Conservation (phyloP, 106 monocot genomes). For the Apostasia shenzhenica region DNA sequence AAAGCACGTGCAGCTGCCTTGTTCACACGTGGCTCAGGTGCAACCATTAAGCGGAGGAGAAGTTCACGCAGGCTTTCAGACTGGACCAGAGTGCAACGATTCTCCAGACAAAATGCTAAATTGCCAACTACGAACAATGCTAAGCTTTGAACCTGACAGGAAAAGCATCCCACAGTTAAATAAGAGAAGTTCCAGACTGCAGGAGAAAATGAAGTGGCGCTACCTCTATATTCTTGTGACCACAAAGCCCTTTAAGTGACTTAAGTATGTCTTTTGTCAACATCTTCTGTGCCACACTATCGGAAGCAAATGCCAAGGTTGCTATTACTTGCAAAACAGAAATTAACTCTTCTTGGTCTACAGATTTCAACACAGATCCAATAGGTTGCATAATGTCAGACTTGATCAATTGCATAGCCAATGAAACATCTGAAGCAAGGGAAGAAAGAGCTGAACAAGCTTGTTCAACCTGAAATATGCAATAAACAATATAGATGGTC, state of each 20-base stretch:
- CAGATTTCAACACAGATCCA: constrained; percentile 66
- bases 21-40: constrained; percentile 46
- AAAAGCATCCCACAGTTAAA: not conserved
- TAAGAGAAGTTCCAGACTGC: no score
- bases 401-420: constrained; percentile 91
- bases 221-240: constrained; percentile 80
- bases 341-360: constrained; percentile 62
- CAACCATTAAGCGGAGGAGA: constrained; percentile 58
- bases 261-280: constrained; percentile 83
- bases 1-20: constrained; percentile 98
- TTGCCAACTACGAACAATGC: constrained; percentile 90
- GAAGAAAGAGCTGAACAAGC: constrained; percentile 92
- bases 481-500: constrained; percentile 3
- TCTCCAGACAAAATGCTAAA: constrained; percentile 88
- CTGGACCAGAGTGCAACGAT: constrained; percentile 60
- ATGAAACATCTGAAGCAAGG: constrained; percentile 69
- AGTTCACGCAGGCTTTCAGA: constrained; percentile 87
- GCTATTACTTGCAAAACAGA: constrained; percentile 88
- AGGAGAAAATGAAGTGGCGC: not conserved
- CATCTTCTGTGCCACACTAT: constrained; percentile 94
- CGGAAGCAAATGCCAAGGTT: constrained; percentile 80
- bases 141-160: constrained; percentile 75
- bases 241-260: constrained; percentile 78
- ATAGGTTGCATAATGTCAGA: constrained; percentile 94
- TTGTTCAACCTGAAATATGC: constrained; percentile 80